Evolutionary conservation across 2,329 filamentous ascomycete species (phyloP), one percentile per base, ranked within the genome.

Genomic region (Tolypocladium amazonense): DNA sequence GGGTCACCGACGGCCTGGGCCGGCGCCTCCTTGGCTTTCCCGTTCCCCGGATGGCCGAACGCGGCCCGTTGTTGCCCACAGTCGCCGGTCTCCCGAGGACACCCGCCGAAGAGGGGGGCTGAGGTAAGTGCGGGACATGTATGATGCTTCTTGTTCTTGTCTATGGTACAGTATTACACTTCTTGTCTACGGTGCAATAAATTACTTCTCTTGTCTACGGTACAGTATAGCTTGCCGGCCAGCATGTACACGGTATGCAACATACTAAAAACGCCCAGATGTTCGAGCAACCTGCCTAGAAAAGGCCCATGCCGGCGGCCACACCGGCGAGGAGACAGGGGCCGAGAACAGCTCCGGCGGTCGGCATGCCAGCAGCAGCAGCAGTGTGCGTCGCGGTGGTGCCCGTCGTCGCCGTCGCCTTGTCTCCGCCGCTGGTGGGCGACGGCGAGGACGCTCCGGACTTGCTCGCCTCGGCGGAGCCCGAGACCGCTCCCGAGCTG

Each of bases 371-470:
- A 23, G 61, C 65, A 30, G 67, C 59, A 2, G 56, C 50, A 38
- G 15, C 47, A 27, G 47, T 37, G 35, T n/a, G 37, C 33, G 43
- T 35, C 15, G 54, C 23, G 5, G 73, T 79, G 33, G 82, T 84
- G 63, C 84, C 84, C 2, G 53, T 39, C 33, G 53, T 39, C 12
- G n/a, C n/a, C 12, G 12, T 27, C 33, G 35, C n/a, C n/a, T 27
- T 39, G 15, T 12, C 50, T 53, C 50, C 30, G 30, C 20, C 50
- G 30, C 15, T 20, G 14, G 56, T 18, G 23, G 41, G 18, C 39
- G 56, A 50, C 56, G 56, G 20, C 39, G 53, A 12, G 9, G 53
- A 23, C 33, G 53, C 53, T 14, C 50, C 50, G 27, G 50, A n/a
- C 20, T 15, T n/a, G 50, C 30, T 53, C 18, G 50, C 12, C 50